Base-by-base conservation (phyloP, 2,329 filamentous ascomycete genomes). In the Beauveria scarabaeidicola region DNA sequence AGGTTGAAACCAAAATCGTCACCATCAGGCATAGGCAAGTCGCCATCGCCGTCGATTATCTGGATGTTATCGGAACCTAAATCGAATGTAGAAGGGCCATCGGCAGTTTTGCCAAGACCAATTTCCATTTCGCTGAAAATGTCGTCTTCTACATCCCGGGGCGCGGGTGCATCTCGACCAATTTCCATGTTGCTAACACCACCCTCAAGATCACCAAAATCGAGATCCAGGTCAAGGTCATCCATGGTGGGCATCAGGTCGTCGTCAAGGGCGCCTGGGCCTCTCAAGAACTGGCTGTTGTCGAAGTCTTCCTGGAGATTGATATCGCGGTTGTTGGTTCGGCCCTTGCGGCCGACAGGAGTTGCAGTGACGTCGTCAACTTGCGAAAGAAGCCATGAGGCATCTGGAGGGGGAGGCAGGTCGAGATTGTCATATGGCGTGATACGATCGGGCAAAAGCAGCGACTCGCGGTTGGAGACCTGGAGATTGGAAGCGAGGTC, bases 371-470 rank as follows among this genome's bases (percentile, higher is more conserved):
- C 78, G 63, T 85, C 85, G 48, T 89, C 84, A 61, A 89, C 82
- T 68, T 90, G 87, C 11, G 89, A 87, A 58, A 97, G 77, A 9
- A 97, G 82, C 72, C 95, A 87, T 40, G 89, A 90, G 5, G 91
- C 88, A 74, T 97, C 93, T 9, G 91, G 91, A 64, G 94, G 89
- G 36, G 96, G 90, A 25, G 96, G 81, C 61, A 87, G 75, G 64
- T 87, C 84, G 50, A 87, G 78, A 67, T 87, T 87, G 70, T 99
- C 94, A 62, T 94, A 89, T 63, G 95, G 91, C 11, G 94, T 97
- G 65, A 99, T 89, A 58, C 88, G 87, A 76, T 99, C 94, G 7
- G 92, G 91, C 58, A 99, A 82, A 68, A 93, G 89, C 64, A 97
- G 83, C 29, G 91, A 88, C 71, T 92, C 90, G 52, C 92, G 88